phyloP scores from a whole-genome alignment of 805 yeast species.

The Candida insectalens region DNA sequence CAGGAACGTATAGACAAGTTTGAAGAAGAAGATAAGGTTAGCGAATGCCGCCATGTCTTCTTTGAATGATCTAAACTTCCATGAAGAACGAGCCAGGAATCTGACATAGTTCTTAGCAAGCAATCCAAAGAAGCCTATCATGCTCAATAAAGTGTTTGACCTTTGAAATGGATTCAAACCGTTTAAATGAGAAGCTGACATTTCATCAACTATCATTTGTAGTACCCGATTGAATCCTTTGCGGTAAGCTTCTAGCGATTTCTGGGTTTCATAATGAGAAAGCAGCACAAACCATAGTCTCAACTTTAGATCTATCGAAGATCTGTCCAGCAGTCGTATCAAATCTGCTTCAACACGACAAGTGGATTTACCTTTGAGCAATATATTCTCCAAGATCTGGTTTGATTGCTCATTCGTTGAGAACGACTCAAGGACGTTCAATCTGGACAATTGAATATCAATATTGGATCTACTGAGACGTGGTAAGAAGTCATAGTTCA shows the following conservation, averaged over 20 bases:
- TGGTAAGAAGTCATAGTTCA: slow-evolving; percentile 55
- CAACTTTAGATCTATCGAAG: slow-evolving; percentile 58
- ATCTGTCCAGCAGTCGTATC: slow-evolving; percentile 45
- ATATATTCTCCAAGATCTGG: slow-evolving; percentile 15
- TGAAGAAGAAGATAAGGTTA: slow-evolving; percentile 24
- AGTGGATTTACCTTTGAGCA: slow-evolving; percentile 17
- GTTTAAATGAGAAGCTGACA: slow-evolving; percentile 18
- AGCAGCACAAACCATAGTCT: slow-evolving; percentile 71
- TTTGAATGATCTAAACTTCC: slow-evolving; percentile 20
- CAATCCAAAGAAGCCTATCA: slow-evolving; percentile 45
- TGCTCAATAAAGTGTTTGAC: slow-evolving; percentile 32
- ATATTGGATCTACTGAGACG: slow-evolving; percentile 40
- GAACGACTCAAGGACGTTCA: slow-evolving; percentile 60
- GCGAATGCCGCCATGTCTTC: slow-evolving; percentile 8
- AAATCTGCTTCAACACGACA: slow-evolving; percentile 39
- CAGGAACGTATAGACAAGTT: slow-evolving; percentile 37
- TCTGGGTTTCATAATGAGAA: slow-evolving; percentile 35
- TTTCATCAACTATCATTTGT: slow-evolving; percentile 30
- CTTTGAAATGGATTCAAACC: slow-evolving; percentile 24
- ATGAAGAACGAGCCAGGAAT: slow-evolving; percentile 20
- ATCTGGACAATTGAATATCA: slow-evolving; percentile 55
- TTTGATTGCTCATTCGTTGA: slow-evolving; percentile 34
- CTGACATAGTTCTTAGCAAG: slow-evolving; percentile 31
- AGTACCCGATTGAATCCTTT: slow-evolving; percentile 45
- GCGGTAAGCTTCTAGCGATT: slow-evolving; percentile 27